Percentiles rank a stretch among this genome's conserved stretches.
phyloP scores from a whole-genome alignment of 2,329 filamentous ascomycete species.

The Sarocladium kiliense region DNA sequence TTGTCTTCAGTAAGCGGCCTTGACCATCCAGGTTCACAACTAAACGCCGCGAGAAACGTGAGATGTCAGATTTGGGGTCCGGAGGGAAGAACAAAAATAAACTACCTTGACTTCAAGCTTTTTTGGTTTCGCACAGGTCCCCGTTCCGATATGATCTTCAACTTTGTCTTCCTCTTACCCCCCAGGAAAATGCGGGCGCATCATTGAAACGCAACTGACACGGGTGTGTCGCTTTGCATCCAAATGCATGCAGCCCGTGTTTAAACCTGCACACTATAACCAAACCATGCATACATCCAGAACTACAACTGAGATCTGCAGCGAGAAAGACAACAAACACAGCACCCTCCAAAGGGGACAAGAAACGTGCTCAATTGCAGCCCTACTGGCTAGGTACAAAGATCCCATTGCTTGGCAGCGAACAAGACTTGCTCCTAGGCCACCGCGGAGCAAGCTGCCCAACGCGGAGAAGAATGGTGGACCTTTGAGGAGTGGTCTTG shows the following conservation, averaged over 20 bases:
- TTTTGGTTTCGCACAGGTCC: too few relatives aligned
- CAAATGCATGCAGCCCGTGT: neutral
- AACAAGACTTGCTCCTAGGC: too few relatives aligned
- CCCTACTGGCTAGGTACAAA: too few relatives aligned
- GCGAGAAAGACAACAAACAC: too few relatives aligned
- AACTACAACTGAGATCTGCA: neutral
- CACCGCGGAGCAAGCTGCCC: neutral
- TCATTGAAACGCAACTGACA: conserved; percentile 6
- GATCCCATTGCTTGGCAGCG: too few relatives aligned
- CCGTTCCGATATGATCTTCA: neutral
- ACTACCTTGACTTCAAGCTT: too few relatives aligned
- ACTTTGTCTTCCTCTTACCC: neutral
- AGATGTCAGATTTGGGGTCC: too few relatives aligned
- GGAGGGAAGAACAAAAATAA: too few relatives aligned
- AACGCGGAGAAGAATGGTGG: neutral
- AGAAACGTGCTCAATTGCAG: too few relatives aligned
- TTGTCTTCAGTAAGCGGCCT: neutral
- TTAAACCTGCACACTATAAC: neutral
- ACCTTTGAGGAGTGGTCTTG: neutral
- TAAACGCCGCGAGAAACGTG: too few relatives aligned
- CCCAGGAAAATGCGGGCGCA: neutral
- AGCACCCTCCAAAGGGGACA: too few relatives aligned
- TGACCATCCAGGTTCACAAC: neutral
- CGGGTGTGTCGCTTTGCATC: neutral
- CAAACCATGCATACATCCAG: neutral